A percentile compares a stretch with the other conserved stretches of the same genome.
Conservation (phyloP, 306 rosid species). For the Castanopsis chinensis region DNA sequence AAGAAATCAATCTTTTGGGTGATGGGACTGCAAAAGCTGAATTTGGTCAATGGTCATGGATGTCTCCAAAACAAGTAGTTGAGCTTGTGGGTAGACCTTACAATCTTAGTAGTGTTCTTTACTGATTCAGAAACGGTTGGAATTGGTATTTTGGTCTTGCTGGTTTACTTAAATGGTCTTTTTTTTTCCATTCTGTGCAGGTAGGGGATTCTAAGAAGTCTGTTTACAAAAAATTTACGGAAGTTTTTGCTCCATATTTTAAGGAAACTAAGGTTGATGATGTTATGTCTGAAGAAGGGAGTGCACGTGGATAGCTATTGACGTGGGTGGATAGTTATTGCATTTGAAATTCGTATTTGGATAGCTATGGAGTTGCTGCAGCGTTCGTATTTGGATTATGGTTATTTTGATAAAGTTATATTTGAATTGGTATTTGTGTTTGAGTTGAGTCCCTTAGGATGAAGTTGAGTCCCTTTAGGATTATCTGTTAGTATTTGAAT, state of each 20-base stretch:
- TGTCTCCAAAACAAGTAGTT: slow-evolving; percentile 54
- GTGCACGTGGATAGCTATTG: no score
- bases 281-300: no score
- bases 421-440: no score
- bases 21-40: slow-evolving; percentile 92
- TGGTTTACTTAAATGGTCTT: slow-evolving; percentile 1
- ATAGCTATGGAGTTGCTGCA: no score
- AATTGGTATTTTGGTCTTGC: neutral
- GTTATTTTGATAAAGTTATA: no score
- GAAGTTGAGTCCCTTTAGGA: no score
- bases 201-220: slow-evolving; percentile 90
- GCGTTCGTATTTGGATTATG: no score
- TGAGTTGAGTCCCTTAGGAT: no score
- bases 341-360: no score
- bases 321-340: no score
- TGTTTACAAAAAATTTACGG: slow-evolving; percentile 74
- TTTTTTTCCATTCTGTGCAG: slow-evolving; percentile 40
- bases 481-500: no score
- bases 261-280: slow-evolving; percentile 21
- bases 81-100: slow-evolving; percentile 55
- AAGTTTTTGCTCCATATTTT: slow-evolving; percentile 58
- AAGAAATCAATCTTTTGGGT: slow-evolving; percentile 87
- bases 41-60: slow-evolving; percentile 96
- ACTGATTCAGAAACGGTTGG: slow-evolving; percentile 3
- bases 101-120: neutral